Base-by-base conservation (phyloP, 805 yeast species). In the Lipomyces kockii region DNA sequence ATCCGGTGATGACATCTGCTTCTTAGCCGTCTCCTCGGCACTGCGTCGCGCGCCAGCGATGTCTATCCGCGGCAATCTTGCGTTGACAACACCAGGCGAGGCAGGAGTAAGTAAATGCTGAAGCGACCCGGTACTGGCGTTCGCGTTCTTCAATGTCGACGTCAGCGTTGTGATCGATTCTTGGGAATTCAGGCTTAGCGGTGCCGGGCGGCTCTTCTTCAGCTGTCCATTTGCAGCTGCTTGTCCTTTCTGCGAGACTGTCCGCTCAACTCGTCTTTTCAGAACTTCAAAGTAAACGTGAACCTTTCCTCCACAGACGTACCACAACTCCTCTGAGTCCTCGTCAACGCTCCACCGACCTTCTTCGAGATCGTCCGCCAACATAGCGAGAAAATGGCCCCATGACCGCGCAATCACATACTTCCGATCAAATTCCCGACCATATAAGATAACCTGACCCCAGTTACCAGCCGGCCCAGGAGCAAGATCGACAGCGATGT, bases 401-500 rank as follows among this genome's bases (percentile, higher is more conserved):
- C 97, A 94, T 64, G 89, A 89, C 61, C 87, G 86, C 22, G 98
- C 96, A 64, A 95, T 82, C 51, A 90, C 93, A 78, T 85, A 92
- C 77, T 94, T 94, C 51, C 90, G 86, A 80, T 94, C 98, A 76
- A 88, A 94, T 72, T 94, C 98, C 76, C 98, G 87, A 52, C 99
- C 99, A 78, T 91, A 94, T 63, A 93, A 76, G 70, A 94, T 94
- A 22, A 95, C 89, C 80, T 94, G 99, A 51, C 98, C 99, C 85
- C 90, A 87, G 66, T 82, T 83, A 57, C 97, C 97, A 34, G 80
- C 80, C 9, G 88, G 84, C 7, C 92, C 97, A 0, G 95, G 94
- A 2, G 91, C 88, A 67, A 94, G 83, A 79, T 94, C 99, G 17
- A 95, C 82, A 62, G 92, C 99, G 71, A 94, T 88, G 78, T 92